phyloP scores from a whole-genome alignment of 2,329 filamentous ascomycete species.

The Colletotrichum chrysophilum region DNA sequence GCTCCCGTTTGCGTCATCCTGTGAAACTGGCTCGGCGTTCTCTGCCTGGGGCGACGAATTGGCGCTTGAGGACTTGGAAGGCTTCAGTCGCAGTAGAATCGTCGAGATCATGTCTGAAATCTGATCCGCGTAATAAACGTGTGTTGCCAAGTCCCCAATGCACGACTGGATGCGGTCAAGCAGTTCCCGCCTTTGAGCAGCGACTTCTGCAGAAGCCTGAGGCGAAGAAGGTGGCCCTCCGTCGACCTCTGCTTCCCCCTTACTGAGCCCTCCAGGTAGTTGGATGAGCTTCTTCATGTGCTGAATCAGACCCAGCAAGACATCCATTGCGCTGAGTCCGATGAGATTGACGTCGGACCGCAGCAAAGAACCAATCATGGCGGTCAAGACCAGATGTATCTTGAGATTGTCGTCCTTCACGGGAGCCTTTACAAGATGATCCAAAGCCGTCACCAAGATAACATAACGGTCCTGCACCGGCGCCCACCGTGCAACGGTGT shows the following conservation, averaged over 20 bases:
- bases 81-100: slow-evolving; percentile 79
- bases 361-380: slow-evolving; percentile 81
- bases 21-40: slow-evolving; percentile 44
- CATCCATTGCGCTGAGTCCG: slow-evolving; percentile 94
- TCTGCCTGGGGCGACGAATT: slow-evolving; percentile 51
- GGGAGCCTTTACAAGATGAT: slow-evolving; percentile 72
- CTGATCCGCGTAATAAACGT: slow-evolving; percentile 97
- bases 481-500: slow-evolving; percentile 82
- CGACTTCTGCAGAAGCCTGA: slow-evolving; percentile 41
- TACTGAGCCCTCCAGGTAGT: slow-evolving; percentile 50
- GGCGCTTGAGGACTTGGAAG: slow-evolving; percentile 51
- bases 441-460: slow-evolving; percentile 82
- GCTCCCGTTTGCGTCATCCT: slow-evolving; percentile 34
- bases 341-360: slow-evolving; percentile 93
- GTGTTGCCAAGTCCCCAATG: slow-evolving; percentile 89
- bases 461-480: slow-evolving; percentile 95
- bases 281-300: slow-evolving; percentile 82
- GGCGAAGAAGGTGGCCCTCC: slow-evolving; percentile 31
- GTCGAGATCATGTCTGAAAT: slow-evolving; percentile 92
- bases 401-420: slow-evolving; percentile 74
- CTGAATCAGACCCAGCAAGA: slow-evolving; percentile 82
- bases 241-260: slow-evolving; percentile 34
- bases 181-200: slow-evolving; percentile 66
- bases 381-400: slow-evolving; percentile 76
- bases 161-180: slow-evolving; percentile 73